phyloP scores from a whole-genome alignment of 2,329 filamentous ascomycete species.

The Aspergillus quadricinctus region DNA sequence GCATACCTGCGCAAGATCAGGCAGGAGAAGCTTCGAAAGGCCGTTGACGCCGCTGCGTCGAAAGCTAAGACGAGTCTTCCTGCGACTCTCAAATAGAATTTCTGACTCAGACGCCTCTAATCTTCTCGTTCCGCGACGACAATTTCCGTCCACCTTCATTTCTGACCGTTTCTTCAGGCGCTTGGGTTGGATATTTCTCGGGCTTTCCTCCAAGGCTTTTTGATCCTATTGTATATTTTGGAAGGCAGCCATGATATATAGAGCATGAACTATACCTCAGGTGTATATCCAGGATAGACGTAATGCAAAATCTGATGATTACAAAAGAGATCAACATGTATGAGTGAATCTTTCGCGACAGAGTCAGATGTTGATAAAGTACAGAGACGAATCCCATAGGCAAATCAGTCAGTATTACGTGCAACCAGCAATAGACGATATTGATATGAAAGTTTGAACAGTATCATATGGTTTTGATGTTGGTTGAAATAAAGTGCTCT shows the following conservation, averaged over 20 bases:
- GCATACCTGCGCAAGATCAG: conserved; percentile 71
- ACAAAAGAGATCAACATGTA: not conserved
- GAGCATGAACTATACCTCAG: conserved; percentile 5
- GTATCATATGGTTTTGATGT: not conserved
- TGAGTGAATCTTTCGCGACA: not conserved
- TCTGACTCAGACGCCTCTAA: conserved; percentile 7
- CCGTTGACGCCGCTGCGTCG: conserved; percentile 59
- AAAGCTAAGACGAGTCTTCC: conserved; percentile 55
- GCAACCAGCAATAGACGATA: not conserved
- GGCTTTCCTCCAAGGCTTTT: conserved; percentile 2
- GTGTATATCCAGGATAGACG: conserved; percentile 5
- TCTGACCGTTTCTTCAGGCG: conserved; percentile 9
- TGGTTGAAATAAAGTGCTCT: not conserved
- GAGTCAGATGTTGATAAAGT: not conserved
- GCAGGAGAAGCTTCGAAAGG: conserved; percentile 64
- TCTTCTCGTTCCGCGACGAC: conserved; percentile 11
- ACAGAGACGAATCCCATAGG: not conserved
- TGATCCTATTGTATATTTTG: conserved; percentile 12
- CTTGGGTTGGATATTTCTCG: conserved; percentile 14
- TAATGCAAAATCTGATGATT: not conserved
- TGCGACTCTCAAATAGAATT: conserved; percentile 43
- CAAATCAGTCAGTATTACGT: not conserved
- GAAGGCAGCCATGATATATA: conserved; percentile 11
- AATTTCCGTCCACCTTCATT: conserved; percentile 5
- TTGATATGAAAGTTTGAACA: not conserved